Base-by-base conservation (phyloP, 2,329 filamentous ascomycete species). In the Paraphoma sp. region DNA sequence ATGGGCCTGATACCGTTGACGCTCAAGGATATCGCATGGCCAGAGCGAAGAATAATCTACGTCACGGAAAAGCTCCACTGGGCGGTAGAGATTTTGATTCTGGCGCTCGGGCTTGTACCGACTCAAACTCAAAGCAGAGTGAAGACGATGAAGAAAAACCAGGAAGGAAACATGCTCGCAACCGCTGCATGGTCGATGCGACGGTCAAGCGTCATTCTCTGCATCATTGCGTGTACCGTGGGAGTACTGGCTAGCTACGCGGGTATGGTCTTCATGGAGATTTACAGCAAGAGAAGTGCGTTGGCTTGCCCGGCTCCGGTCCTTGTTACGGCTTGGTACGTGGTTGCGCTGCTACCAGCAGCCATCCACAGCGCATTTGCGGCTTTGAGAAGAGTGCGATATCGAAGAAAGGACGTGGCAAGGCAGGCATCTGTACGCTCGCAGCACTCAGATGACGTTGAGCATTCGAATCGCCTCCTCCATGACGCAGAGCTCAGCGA, bases 1-100 rank as follows among this genome's bases (percentile, higher is more conserved):
- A 74, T 76, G 71, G 73, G 71, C 29, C 59, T 76, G 10, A 61
- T 76, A 31, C 72, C 73, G 1, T 55, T 74, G 2, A 70, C 67
- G 1, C 60, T 75, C 14, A 73, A 71, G 45, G 71, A 74, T 49
- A 65, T 73, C 51, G 69, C 72, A 1, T 74, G 72, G 71, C 72
- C 71, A 1, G 67, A 74, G 51, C 51, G 65, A 3, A 53, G 71
- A 18, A 42, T 69, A 3, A 57, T 69, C 8, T 51, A 62, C 40
- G 60, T 74, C 3, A 67, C 69, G 2, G 44, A 56, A 7, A 48
- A 47, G 4, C 48, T 68, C 40, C 48, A 57, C 4, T 45, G 42
- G 36, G 12, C 41, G 11, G 48, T 67, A 4, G 71, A 73, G 16
- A 51, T 68, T 7, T 23, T 74, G 9, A 65, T 74, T 1, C 54